Base-by-base conservation (phyloP, 2,329 filamentous ascomycete genomes). In the Pseudogymnoascus sp. region DNA sequence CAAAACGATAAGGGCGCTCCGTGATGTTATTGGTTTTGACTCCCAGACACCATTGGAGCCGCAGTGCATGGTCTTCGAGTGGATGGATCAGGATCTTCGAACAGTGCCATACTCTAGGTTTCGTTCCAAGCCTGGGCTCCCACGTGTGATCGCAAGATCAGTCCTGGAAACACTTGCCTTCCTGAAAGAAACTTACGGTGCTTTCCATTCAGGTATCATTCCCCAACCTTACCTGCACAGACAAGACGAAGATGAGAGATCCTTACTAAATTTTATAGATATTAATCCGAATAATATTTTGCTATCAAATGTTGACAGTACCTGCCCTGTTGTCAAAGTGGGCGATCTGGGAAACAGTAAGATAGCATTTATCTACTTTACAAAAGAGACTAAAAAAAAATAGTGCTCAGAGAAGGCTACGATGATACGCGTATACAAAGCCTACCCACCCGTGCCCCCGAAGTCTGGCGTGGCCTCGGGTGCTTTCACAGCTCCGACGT, bases 31-130 rank as follows among this genome's bases (percentile, higher is more conserved):
- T 23, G 6, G 34, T 5, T 39, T 37, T 36, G 37, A 61, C n/a
- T 4, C 21, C n/a, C 29, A 45, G 2, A 39, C 12, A 23, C 59
- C 61, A 37, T 21, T 63, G 4, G 61, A 66, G 40, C 65, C 66
- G 26, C 47, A 60, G 62, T 68, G 67, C 40, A 29, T 71, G 23
- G 67, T 71, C 39, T 71, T 69, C 36, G 68, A 69, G 63, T 71
- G 67, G 68, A 71, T 70, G 68, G 65, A 71, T 36, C 64, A 63
- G 26, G 66, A 66, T 63, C 51, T 69, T 62, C 64, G 63, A 51
- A 59, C 60, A 18, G 62, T 65, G 5, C 62, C 31, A 16, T 45
- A 62, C 40, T 57, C 63, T 18, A 14, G 5, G 34, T 66, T 66
- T 63, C 59, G 66, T 60, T 26, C 47, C 11, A 45, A 67, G 29